A percentile compares a stretch with the other conserved stretches of the same genome.
Conservation (phyloP, 495 filamentous ascomycete species). For the Penicillium steckii region DNA sequence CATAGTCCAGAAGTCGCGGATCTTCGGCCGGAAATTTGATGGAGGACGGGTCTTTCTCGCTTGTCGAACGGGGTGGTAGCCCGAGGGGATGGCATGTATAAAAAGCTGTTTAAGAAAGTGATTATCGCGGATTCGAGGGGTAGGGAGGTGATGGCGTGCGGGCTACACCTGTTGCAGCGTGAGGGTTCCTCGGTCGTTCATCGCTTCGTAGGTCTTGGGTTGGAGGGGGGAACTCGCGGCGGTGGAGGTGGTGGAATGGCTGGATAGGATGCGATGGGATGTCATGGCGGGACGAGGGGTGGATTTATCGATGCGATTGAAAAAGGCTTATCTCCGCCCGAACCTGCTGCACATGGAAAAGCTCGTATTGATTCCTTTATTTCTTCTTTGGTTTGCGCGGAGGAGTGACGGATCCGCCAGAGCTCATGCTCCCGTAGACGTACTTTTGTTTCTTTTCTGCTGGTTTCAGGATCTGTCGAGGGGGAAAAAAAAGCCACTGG, state of each 20-base stretch:
- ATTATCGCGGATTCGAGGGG: constrained; percentile 14
- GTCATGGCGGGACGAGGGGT: constrained; percentile 19
- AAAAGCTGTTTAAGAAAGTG: constrained; percentile 3
- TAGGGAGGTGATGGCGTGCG: constrained; percentile 4
- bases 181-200: constrained; percentile 30
- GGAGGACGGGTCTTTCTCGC: constrained; percentile 20
- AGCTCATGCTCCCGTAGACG: constrained; percentile 86
- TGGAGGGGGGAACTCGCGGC: constrained; percentile 15
- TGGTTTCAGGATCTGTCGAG: constrained; percentile 87
- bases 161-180: constrained; percentile 21
- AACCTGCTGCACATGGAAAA: constrained; percentile 87
- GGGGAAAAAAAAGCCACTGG: constrained; percentile 6
- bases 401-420: constrained; percentile 83
- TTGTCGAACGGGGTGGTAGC: constrained; percentile 21
- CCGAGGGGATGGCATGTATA: constrained; percentile 8
- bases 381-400: constrained; percentile 89
- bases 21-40: constrained; percentile 16
- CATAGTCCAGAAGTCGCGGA: constrained; percentile 20
- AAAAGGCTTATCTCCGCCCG: constrained; percentile 79
- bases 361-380: constrained; percentile 76
- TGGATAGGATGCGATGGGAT: constrained; percentile 8
- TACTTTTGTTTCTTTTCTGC: constrained; percentile 99
- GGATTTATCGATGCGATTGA: constrained; percentile 14
- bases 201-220: constrained; percentile 29
- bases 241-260: constrained; percentile 21